Evolutionary conservation across 2,329 filamentous ascomycete species (phyloP).

Genomic region (Dactylonectria estremocensis): DNA sequence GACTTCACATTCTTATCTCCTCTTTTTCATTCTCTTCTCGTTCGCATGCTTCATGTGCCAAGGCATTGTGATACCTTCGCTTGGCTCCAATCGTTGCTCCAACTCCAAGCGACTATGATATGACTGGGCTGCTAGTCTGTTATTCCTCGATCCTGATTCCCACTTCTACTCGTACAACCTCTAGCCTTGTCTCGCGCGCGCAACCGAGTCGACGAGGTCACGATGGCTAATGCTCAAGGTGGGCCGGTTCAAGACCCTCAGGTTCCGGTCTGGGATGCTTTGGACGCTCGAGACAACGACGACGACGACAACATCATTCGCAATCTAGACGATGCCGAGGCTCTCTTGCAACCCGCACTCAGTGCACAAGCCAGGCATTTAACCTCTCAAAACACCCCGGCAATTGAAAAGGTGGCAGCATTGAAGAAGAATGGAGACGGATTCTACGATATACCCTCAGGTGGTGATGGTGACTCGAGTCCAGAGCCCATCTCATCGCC

Average conservation of each 20-base stretch:
- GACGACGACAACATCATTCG: slow-evolving; percentile 46
- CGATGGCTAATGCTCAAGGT: slow-evolving; percentile 19
- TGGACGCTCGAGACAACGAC: slow-evolving; percentile 36
- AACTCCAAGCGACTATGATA: slow-evolving; percentile 21
- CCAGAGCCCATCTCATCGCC: slow-evolving; percentile 42
- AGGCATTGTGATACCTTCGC: slow-evolving; percentile 31
- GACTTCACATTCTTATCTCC: slow-evolving; percentile 27
- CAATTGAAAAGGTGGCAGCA: slow-evolving; percentile 70
- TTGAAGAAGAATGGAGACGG: slow-evolving; percentile 59
- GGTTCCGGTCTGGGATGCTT: slow-evolving; percentile 19
- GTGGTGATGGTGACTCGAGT: slow-evolving; percentile 44
- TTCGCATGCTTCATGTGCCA: slow-evolving; percentile 23
- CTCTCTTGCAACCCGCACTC: slow-evolving; percentile 72
- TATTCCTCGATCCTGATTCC: background rate
- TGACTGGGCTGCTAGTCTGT: background rate
- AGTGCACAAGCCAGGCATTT: slow-evolving; percentile 70
- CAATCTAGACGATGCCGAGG: slow-evolving; percentile 71
- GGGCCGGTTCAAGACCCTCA: slow-evolving; percentile 22
- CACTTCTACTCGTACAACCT: background rate
- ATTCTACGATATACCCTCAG: slow-evolving; percentile 46
- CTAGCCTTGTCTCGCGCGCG: background rate
- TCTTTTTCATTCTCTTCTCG: slow-evolving; percentile 2
- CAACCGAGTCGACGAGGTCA: slow-evolving; percentile 22
- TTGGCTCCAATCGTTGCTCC: slow-evolving; percentile 8
- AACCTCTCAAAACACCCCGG: slow-evolving; percentile 68